phyloP scores from a whole-genome alignment of 371 early-diverging fungal genomes.

The Mucor ambiguus region DNA sequence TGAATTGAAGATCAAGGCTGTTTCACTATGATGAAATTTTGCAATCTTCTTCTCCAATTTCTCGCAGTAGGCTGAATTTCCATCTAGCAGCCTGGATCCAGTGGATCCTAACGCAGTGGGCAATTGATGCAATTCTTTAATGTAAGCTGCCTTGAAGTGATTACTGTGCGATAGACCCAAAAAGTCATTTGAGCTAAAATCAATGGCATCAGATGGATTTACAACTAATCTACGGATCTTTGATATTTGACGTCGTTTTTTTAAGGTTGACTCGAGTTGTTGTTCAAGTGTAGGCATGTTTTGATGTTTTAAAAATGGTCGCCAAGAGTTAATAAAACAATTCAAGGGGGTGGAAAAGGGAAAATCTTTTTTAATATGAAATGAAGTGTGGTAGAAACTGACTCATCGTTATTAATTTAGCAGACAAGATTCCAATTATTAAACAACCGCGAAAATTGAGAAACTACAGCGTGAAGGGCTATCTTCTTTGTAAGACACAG shows the following conservation, averaged over 20 bases:
- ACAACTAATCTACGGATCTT: slow-evolving; percentile 48
- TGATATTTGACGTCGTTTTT: slow-evolving; percentile 42
- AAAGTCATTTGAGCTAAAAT: slow-evolving; percentile 87
- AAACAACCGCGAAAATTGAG: neutral
- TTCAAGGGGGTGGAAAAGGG: neutral
- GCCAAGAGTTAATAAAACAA: slow-evolving; percentile 10
- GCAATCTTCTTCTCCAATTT: slow-evolving; percentile 66
- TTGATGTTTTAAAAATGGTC: slow-evolving; percentile 6
- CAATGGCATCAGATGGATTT: slow-evolving; percentile 45
- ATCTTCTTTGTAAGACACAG: neutral
- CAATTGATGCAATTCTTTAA: slow-evolving; percentile 44
- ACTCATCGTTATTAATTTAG: neutral
- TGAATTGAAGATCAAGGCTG: slow-evolving; percentile 79
- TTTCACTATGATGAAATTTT: slow-evolving; percentile 59
- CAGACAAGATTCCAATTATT: slow-evolving; percentile 1
- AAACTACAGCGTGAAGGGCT: neutral
- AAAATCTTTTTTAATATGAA: slow-evolving; percentile 6
- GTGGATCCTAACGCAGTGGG: slow-evolving; percentile 67
- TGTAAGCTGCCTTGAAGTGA: slow-evolving; percentile 43
- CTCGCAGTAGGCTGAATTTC: slow-evolving; percentile 67
- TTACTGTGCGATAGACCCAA: slow-evolving; percentile 66
- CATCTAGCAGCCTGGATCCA: slow-evolving; percentile 78
- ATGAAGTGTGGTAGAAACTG: neutral
- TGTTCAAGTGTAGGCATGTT: slow-evolving; percentile 6
- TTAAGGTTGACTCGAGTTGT: slow-evolving; percentile 29